Evolutionary conservation across 1,139 yeast genomes (phyloP).

Genomic region (Suhomyces anneliseae): DNA sequence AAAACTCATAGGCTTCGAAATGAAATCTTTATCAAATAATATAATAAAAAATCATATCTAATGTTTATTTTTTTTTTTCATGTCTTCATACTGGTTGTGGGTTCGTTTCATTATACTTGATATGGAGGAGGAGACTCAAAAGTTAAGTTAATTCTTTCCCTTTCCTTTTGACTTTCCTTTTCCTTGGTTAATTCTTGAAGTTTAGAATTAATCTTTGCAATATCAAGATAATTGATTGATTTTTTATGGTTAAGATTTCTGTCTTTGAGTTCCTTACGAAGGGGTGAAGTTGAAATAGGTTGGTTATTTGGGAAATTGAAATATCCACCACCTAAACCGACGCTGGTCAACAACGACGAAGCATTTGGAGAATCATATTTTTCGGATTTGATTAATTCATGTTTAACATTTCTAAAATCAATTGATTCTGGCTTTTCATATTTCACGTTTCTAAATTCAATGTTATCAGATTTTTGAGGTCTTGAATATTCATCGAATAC

Average conservation of each 20-base stretch:
- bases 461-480: constrained; percentile 7
- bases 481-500: constrained; percentile 16
- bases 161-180: constrained; percentile 5
- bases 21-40: too few species aligned
- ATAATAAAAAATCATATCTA: too few species aligned
- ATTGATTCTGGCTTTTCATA: constrained; percentile 3
- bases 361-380: constrained; percentile 9
- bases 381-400: constrained; percentile 3
- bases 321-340: constrained; percentile 40
- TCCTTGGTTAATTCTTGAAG: constrained; percentile 17
- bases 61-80: too few species aligned
- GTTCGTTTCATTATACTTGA: constrained; percentile 1
- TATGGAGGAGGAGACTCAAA: constrained; percentile 18
- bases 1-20: too few species aligned
- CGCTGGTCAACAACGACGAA: constrained; percentile 20
- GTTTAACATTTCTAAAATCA: constrained; percentile 1
- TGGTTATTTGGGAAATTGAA: constrained; percentile 30
- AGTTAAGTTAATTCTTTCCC: not conserved
- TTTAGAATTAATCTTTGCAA: constrained; percentile 27
- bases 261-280: constrained; percentile 15
- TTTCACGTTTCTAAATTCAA: constrained; percentile 1
- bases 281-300: constrained; percentile 26
- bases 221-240: constrained; percentile 36
- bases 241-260: constrained; percentile 20
- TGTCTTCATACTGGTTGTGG: too few species aligned